Evolutionary conservation across 768 basidiomycete genomes (phyloP).

Genomic region (Rhizopogon roseolus): DNA sequence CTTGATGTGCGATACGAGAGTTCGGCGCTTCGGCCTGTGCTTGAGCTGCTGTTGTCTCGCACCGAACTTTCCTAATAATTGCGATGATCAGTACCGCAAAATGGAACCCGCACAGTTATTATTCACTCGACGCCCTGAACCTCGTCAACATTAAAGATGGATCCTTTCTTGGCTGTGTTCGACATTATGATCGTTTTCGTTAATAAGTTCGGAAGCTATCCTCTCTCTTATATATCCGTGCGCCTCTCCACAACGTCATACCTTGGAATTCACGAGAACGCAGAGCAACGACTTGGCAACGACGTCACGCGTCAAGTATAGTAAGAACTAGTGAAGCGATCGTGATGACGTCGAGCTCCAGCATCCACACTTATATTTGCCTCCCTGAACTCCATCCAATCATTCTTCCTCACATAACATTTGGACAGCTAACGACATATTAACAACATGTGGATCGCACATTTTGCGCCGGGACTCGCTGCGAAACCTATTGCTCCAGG

Average conservation of each 20-base stretch:
- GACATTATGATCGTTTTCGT: slow-evolving; percentile 6
- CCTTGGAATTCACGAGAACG: no score
- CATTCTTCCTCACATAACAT: background rate
- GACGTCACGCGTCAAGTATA: background rate
- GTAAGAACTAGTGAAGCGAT: no score
- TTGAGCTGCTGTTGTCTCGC: slow-evolving; percentile 51
- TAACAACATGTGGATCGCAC: background rate
- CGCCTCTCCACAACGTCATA: background rate
- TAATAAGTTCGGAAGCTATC: background rate
- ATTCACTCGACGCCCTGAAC: slow-evolving; percentile 29
- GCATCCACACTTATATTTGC: background rate
- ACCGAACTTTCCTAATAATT: slow-evolving; percentile 29
- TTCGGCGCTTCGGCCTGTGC: slow-evolving; percentile 47
- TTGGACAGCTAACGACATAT: background rate
- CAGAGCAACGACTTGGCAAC: no score
- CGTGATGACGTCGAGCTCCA: background rate
- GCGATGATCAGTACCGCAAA: background rate
- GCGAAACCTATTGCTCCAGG: slow-evolving; percentile 2
- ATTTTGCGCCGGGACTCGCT: background rate
- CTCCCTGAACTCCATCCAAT: no score
- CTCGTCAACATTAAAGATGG: slow-evolving; percentile 36
- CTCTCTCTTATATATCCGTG: background rate
- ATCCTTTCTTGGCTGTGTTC: background rate
- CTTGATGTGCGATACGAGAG: slow-evolving; percentile 32
- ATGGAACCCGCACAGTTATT: background rate